Evolutionary conservation across 108 stramenopile species (phyloP), one percentile per base, ranked within the genome.

Genomic region (Skeletonema grethae): DNA sequence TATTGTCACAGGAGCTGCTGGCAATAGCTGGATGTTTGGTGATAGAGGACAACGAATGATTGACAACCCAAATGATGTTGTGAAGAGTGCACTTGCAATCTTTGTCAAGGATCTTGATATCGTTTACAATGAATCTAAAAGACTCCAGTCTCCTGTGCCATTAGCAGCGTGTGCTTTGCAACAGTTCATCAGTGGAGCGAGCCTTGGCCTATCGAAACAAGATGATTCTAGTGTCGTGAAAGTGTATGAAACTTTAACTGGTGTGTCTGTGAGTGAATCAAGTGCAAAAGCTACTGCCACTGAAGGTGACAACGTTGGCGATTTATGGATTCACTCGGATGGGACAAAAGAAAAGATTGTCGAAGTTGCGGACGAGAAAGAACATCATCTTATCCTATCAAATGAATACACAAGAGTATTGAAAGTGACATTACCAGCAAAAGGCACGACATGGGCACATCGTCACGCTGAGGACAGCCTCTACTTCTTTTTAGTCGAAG

Each of bases 61-160:
- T 48, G 70, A 66, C 16, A 65, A 55, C 16, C 32, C 28, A 16
- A 67, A 66, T 2, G 48, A 70, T 16, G 65, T 67, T 7, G 86
- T 87, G n/a, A 89, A 69, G 76, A 80, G 77, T 35, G 75, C 85
- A 2, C 61, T 90, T 35, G 83, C 73, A 46, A 93, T 93, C 18
- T 84, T 90, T 61, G 77, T 93, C 48, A 93, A 93, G 62, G 92
- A 93, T 83, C 64, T 93, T 71, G 89, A 88, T 65, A 90, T 93
- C 64, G 92, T 93, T 24, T 82, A 87, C 61, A 71, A 53, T 16
- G 88, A 87, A 67, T 84, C 89, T 11, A 88, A 88, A 45, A 50
- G 67, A 41, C 62, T 87, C 43, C 70, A 76, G 46, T 69, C 67
- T 7, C 88, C 88, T 12, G 84, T 84, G 11, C 92, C 92, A 1